Base-by-base conservation (phyloP, 805 yeast species). In the Dipodascus geniculatus region DNA sequence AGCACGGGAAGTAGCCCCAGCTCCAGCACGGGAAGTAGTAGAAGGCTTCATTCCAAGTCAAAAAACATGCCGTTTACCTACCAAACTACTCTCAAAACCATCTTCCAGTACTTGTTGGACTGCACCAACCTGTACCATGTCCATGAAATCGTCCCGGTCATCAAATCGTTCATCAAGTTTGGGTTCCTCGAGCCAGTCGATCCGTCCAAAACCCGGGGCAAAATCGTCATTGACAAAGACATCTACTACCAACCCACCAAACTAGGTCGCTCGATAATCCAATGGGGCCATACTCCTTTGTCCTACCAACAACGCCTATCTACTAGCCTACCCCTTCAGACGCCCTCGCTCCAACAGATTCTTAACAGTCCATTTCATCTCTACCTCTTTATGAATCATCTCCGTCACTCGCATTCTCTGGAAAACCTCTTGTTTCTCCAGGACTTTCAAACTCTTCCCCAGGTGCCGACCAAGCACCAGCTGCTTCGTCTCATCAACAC, bases 61-160 rank as follows among this genome's bases (percentile, higher is more conserved):
- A 28, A 28, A 28, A 28, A 28, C 33, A 28, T 6, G 11, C 44
- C 44, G 14, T 38, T 38, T 16, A 38, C 44, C 4, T 38, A 38
- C 14, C 44, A 38, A 38, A 38, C 44, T 6, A 38, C 44, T n/a
- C 19, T 38, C 20, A 85, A 85, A 60, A 84, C 93, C 0, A 71
- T 84, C 0, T 76, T 82, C 67, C 96, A 89, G 62, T 91, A 96
- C 96, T 62, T 91, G 3, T 75, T 84, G 79, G 98, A 91, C 58
- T 89, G 96, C 63, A 85, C 96, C 0, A 93, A 87, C 61, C 71
- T 83, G 0, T 65, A 81, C 58, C 74, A 74, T 51, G 63, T 51
- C 1, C 11, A 42, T 0, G 68, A 64, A 48, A 63, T 59, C 4
- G 28, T 54, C 1, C 22, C 49, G 3, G 31, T 65, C 16, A 60